Base-by-base conservation (phyloP, 805 yeast species). In the Cyberlindnera euphorbiae region DNA sequence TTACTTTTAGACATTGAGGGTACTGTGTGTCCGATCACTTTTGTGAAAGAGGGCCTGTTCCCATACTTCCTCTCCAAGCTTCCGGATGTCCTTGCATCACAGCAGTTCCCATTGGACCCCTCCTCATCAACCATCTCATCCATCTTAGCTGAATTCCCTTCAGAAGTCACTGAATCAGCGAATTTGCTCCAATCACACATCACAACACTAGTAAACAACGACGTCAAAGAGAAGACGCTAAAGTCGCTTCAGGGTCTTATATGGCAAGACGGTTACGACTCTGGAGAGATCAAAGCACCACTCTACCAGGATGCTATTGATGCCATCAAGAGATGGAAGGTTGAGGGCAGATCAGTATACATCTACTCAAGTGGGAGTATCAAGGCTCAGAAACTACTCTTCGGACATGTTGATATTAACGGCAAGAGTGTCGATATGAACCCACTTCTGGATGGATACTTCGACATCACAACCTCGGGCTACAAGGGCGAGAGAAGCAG, bases 351-450 rank as follows among this genome's bases (percentile, higher is more conserved):
- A 22, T 61, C 62, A 3, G 62, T 86, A 0, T 83, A 69, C 53
- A 86, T 89, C 14, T 89, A 89, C 60, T 87, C 96, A 0, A 83
- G 95, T 18, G 97, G 97, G 1, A 80, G 93, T 28, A 77, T 89
- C 17, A 73, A 78, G 41, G 97, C 97, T 1, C 97, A 89, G 50
- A 82, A 79, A 49, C 62, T 89, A 42, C 60, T 89, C 39, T 86
- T 89, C 53, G 69, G 68, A 0, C 73, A 83, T 54, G 89, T 83
- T 8, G 62, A 62, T 35, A 60, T 62, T 4, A 59, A 59, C 8
- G 56, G 58, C 6, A 56, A 51, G 8, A 54, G 63, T 17, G 41
- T 59, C 10, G 84, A 83, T 56, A 56, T 86, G 50, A 82, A 74
- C 28, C 56, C 59, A 1, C 55, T 57, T 16, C 53, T 89, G 15